A percentile compares a stretch with the other conserved stretches of the same genome.
Conservation (phyloP, 1,284 basidiomycete genomes). For the Sparassis latifolia region DNA sequence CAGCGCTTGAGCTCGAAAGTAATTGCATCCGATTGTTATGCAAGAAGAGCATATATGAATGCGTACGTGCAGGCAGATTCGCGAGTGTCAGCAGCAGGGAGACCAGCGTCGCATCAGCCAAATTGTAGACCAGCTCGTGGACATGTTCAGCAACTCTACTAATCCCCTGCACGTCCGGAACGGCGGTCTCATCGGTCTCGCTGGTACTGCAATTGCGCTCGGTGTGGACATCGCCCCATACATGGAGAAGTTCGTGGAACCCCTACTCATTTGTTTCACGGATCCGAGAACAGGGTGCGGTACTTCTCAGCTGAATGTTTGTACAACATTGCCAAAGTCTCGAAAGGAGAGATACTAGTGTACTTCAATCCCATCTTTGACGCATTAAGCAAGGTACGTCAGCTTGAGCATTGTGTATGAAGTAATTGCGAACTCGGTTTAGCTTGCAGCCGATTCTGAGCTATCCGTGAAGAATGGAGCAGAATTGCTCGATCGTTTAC, state of each 20-base stretch:
- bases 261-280: constrained; percentile 89
- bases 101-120: constrained; percentile 78
- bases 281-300: constrained; percentile 92
- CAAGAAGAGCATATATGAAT: constrained; percentile 18
- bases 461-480: constrained; percentile 98
- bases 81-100: constrained; percentile 77
- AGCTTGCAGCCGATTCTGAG: constrained; percentile 97
- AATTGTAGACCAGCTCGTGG: constrained; percentile 93
- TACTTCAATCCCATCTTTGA: constrained; percentile 99
- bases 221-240: constrained; percentile 91
- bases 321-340: constrained; percentile 98
- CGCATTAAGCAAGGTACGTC: constrained; percentile 84
- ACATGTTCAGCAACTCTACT: constrained; percentile 78
- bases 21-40: constrained; percentile 1
- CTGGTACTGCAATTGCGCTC: constrained; percentile 93
- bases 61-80: constrained; percentile 51
- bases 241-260: constrained; percentile 88
- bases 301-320: constrained; percentile 97
- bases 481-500: constrained; percentile 92
- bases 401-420: background rate
- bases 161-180: constrained; percentile 88
- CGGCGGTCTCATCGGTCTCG: constrained; percentile 94
- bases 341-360: constrained; percentile 93
- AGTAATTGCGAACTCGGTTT: constrained; percentile 6
- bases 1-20: constrained; percentile 97